Base-by-base conservation (phyloP, 1,139 yeast species). In the Zygosaccharomyces pseudobailii region DNA sequence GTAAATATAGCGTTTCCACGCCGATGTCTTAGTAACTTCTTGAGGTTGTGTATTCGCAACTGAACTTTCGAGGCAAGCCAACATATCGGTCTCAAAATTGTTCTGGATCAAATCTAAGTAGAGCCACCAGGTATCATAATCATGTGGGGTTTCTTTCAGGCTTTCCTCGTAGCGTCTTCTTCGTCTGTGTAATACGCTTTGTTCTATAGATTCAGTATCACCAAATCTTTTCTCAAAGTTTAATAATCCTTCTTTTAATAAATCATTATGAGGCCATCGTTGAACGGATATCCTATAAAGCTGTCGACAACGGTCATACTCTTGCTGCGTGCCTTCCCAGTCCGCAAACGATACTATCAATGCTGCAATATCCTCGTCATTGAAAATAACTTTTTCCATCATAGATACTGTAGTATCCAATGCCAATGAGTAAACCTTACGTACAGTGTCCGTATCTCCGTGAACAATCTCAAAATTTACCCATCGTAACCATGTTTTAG, bases 71-170 rank as follows among this genome's bases (percentile, higher is more conserved):
- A 74, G 82, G 1, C 70, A 62, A 6, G 36, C 61, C 64, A 50
- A 55, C 53, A 44, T 61, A 53, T 47, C 64, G 3, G 63, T 55
- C 0, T 73, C 68, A 40, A 66, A 66, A 40, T 54, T 51, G 7
- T 55, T 56, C 40, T 55, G 55, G 7, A 80, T 55, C 21, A 86
- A 59, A 20, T 75, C 73, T 2, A 87, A 56, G 55, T 82, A 82
- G 0, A 79, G 65, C 88, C 95, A 88, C 97, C 97, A 89, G 0
- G 80, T 69, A 59, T 85, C 94, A 63, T 80, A 83, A 65, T 87
- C 87, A 1, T 54, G 42, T 0, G 87, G 82, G 48, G 78, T 72
- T 5, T 61, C 57, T 10, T 59, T 56, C 21, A 88, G 59, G 13
- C 68, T 70, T 2, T 70, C 65, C 54, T 82, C 82, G 58, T 85